Percentiles rank a stretch among this genome's conserved stretches.
Conservation (phyloP, 208 protist genomes). For the Trypanosoma vivax region DNA sequence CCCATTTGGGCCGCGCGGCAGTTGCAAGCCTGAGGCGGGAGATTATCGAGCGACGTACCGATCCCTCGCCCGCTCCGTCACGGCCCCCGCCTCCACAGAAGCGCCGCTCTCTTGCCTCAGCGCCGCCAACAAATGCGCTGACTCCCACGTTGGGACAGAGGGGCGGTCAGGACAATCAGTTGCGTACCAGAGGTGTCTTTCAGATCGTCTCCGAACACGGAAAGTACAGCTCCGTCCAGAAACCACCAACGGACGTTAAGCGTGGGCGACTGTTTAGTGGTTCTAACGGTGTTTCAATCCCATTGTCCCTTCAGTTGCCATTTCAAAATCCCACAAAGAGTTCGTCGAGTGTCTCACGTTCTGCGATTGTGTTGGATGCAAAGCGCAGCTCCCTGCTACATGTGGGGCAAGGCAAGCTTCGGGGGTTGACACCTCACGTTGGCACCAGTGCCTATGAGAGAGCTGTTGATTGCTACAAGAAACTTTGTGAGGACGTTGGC, state of each 20-base stretch:
- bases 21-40: constrained; percentile 14
- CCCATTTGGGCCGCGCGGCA: background rate
- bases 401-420: background rate
- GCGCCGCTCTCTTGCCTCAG: constrained; percentile 7
- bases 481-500: constrained; percentile 42
- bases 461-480: constrained; percentile 33
- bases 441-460: constrained; percentile 20
- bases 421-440: background rate
- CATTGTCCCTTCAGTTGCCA: background rate
- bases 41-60: constrained; percentile 27
- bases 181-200: too few relatives aligned
- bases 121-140: constrained; percentile 1
- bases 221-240: too few relatives aligned
- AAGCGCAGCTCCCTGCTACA: constrained; percentile 1
- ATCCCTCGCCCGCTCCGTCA: constrained; percentile 43
- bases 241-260: too few relatives aligned
- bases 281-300: background rate
- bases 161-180: constrained; percentile 4
- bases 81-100: constrained; percentile 18
- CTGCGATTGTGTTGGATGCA: constrained; percentile 17
- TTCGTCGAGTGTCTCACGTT: constrained; percentile 1
- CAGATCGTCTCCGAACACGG: too few relatives aligned
- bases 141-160: background rate
- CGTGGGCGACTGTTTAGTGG: too few relatives aligned
- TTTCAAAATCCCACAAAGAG: constrained; percentile 1